Conservation (phyloP, 2,329 filamentous ascomycete genomes). For the Tolypocladium album region DNA sequence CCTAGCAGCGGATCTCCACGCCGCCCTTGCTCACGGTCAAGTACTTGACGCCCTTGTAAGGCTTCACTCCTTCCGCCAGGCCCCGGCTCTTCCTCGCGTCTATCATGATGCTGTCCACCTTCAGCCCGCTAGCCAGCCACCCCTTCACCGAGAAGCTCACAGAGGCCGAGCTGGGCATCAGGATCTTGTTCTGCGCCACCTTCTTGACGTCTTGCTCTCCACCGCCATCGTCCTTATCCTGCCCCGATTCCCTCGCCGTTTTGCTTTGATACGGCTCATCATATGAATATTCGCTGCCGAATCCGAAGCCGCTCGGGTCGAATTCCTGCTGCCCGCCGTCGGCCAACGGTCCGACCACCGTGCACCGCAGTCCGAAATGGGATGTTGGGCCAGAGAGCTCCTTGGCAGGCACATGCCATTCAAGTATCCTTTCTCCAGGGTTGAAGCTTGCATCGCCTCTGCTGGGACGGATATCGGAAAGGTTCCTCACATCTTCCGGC, state of each 20-base stretch:
- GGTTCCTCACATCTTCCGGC: conserved; percentile 66
- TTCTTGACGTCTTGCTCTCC: conserved; percentile 43
- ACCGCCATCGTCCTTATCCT: conserved; percentile 16
- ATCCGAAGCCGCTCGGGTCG: conserved; percentile 41
- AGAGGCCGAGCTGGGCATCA: conserved; percentile 71
- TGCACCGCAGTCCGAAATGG: conserved; percentile 67
- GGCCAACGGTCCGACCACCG: conserved; percentile 56
- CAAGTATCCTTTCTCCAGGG: conserved; percentile 58
- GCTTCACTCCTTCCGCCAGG: conserved; percentile 77
- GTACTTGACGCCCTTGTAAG: conserved; percentile 98
- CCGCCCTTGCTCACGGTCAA: conserved; percentile 62
- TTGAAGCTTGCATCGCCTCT: conserved; percentile 78
- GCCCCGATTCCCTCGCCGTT: conserved; percentile 22
- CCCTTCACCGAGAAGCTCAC: conserved; percentile 63
- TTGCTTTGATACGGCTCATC: conserved; percentile 45
- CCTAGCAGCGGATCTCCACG: conserved; percentile 50
- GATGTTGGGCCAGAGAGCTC: conserved; percentile 58
- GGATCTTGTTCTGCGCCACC: conserved; percentile 57
- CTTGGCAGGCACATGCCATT: conserved; percentile 75
- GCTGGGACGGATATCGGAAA: conserved; percentile 71
- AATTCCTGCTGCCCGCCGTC: conserved; percentile 37
- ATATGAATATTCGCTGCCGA: conserved; percentile 40
- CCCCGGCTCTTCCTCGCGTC: conserved; percentile 75
- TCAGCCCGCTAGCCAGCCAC: conserved; percentile 57
- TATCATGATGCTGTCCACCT: conserved; percentile 56